phyloP scores from a whole-genome alignment of 176 grass and related monocot genomes.

The Urochloa ruziziensis region DNA sequence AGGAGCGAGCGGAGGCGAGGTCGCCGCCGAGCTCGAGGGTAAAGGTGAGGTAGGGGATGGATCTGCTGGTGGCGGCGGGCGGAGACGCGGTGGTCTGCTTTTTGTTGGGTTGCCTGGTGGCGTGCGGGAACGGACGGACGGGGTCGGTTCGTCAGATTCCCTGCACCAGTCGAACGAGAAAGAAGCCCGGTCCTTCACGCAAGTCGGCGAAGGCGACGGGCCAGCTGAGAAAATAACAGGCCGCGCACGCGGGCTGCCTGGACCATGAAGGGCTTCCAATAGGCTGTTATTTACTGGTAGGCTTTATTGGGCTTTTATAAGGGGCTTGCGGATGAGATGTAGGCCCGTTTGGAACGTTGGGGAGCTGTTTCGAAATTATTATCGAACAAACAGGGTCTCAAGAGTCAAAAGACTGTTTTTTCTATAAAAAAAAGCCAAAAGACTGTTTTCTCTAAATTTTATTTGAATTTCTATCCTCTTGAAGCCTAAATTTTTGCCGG shows the following conservation, averaged over 20 bases:
- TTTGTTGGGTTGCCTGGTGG: conserved; percentile 18
- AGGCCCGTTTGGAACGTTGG: background rate
- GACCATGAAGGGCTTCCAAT: background rate
- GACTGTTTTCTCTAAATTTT: background rate
- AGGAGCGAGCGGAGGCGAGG: background rate
- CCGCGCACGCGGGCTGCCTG: background rate
- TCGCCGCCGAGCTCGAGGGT: conserved; percentile 11
- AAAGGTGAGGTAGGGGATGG: background rate
- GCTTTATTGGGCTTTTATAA: background rate
- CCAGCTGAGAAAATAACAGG: background rate
- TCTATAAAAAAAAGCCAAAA: too few species aligned
- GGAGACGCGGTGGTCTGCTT: conserved; percentile 18
- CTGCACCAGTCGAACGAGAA: background rate
- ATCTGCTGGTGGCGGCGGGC: conserved; percentile 39
- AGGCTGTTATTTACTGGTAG: background rate
- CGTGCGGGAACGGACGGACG: conserved; percentile 3
- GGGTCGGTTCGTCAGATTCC: background rate
- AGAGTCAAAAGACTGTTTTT: too few species aligned
- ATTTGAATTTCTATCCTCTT: background rate
- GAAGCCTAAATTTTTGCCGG: background rate
- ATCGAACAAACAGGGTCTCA: too few species aligned
- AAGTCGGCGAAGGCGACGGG: background rate
- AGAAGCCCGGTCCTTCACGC: background rate
- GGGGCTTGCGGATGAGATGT: background rate
- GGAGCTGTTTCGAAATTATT: background rate